A percentile compares a stretch with the other conserved stretches of the same genome.
phyloP scores from a whole-genome alignment of 1,284 basidiomycete genomes.

The Cystobasidiaceae sp. region DNA sequence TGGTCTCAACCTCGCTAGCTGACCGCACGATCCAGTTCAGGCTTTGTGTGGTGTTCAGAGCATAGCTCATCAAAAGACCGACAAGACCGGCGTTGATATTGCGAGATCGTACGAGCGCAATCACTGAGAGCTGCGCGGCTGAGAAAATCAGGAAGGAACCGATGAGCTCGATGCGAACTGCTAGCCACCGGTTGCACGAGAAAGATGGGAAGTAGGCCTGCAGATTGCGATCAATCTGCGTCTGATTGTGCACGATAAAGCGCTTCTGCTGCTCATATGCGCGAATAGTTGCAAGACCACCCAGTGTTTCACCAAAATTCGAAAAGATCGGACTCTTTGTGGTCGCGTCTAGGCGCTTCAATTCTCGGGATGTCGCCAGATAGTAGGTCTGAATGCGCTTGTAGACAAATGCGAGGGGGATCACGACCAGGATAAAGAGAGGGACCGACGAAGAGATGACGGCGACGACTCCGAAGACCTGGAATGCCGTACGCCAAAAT shows the following conservation, averaged over 20 bases:
- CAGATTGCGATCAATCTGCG: constrained; percentile 74
- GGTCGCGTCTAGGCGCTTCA: constrained; percentile 82
- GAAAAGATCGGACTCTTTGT: constrained; percentile 84
- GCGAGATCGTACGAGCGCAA: constrained; percentile 59
- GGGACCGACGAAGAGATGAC: constrained; percentile 72
- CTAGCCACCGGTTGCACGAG: constrained; percentile 57
- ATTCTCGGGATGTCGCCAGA: constrained; percentile 51
- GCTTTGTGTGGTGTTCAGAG: constrained; percentile 57
- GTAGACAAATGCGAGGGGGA: constrained; percentile 52
- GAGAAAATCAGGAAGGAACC: constrained; percentile 75
- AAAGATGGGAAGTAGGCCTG: constrained; percentile 46
- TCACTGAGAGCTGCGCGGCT: constrained; percentile 64
- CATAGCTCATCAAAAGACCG: constrained; percentile 83
- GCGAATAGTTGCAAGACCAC: constrained; percentile 78
- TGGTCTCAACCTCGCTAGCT: constrained; percentile 44
- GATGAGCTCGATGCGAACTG: constrained; percentile 70
- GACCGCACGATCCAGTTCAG: constrained; percentile 43
- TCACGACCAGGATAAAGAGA: constrained; percentile 67
- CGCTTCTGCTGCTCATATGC: constrained; percentile 59
- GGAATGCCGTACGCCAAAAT: constrained; percentile 48
- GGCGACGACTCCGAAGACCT: constrained; percentile 65
- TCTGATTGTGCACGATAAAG: constrained; percentile 73
- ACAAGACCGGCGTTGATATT: constrained; percentile 80
- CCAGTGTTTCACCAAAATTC: constrained; percentile 68
- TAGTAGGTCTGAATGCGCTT: constrained; percentile 53